phyloP scores from a whole-genome alignment of 2,329 filamentous ascomycete species.

The Phaeosphaeria sp. region DNA sequence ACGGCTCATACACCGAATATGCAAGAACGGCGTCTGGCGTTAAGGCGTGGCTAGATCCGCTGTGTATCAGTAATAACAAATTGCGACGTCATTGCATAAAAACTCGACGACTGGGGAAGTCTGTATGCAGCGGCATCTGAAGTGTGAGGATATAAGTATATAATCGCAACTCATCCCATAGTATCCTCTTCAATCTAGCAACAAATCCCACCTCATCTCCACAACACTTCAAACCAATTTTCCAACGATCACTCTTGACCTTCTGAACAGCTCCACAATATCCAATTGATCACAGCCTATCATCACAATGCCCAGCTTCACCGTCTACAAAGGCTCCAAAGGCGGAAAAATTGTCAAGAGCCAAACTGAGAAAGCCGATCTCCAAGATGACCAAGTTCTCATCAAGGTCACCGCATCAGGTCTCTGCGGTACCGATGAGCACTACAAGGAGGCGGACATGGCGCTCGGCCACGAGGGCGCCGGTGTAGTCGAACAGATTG shows the following conservation, averaged over 20 bases:
- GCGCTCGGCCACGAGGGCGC: slow-evolving; percentile 63
- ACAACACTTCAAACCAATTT: background rate
- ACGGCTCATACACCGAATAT: slow-evolving; percentile 16
- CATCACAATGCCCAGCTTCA: slow-evolving; percentile 57
- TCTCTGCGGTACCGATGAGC: slow-evolving; percentile 67
- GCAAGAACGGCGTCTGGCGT: slow-evolving; percentile 13
- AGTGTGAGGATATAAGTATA: background rate
- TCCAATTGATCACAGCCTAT: background rate
- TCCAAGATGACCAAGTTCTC: slow-evolving; percentile 62
- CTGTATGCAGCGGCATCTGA: background rate
- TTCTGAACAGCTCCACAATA: background rate
- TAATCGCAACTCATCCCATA: background rate
- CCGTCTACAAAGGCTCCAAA: slow-evolving; percentile 68
- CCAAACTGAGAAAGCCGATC: slow-evolving; percentile 55
- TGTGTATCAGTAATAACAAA: slow-evolving; percentile 18
- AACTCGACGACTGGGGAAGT: slow-evolving; percentile 15
- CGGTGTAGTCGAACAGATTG: slow-evolving; percentile 58
- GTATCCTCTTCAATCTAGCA: background rate
- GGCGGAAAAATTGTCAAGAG: slow-evolving; percentile 63
- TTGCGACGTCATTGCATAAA: slow-evolving; percentile 29
- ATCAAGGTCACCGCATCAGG: slow-evolving; percentile 71
- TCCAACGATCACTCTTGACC: background rate
- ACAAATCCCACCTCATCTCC: background rate
- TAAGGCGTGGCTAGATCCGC: slow-evolving; percentile 13
- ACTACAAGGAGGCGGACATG: slow-evolving; percentile 54